Evolutionary conservation across 352 stramenopile species (phyloP), one percentile per base, ranked within the genome.

Genomic region (Phytophthora macrochlamydospora): DNA sequence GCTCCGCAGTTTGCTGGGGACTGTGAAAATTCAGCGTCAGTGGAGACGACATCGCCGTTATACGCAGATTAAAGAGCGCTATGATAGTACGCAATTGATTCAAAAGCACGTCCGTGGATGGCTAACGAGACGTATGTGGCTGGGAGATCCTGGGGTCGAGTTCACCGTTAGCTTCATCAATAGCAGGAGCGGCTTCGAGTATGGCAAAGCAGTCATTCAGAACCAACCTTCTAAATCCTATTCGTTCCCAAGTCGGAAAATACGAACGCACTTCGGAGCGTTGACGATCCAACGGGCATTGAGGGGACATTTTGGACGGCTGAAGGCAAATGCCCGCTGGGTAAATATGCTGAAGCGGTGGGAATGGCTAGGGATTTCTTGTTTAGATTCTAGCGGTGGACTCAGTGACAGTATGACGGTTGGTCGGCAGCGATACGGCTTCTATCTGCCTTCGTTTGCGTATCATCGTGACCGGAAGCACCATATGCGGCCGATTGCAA

Each of bases 121-220:
- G 76, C 55, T 93, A 5, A 92, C 81, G n/a, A 67, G 85, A 0
- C 68, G 80, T 18, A 72, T 93, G 67, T 93, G 85, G 85, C 52
- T 61, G n/a, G 73, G 69, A 18, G 83, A 93, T 40, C 85, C 85
- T 7, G 78, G 74, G 0, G 55, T 93, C 9, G 53, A 73, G 7
- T 79, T 72, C 14, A 38, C 79, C 14, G 62, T 58, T 5, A 57
- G 60, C 8, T 91, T 79, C 67, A 48, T 90, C 0, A 92, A 69
- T 44, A 1, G 56, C 3, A 42, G 2, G 1, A 85, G 49, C 3
- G 79, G 78, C 3, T 80, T 90, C 42, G 66, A 78, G 37, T 93
- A 90, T 43, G 74, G 75, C 11, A 85, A 79, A 30, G 31, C 58
- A 3, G 60, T 87, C 4, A 51, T 92, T 8, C 40, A 89, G 18